phyloP scores from a whole-genome alignment of 352 stramenopile species.

The Phytophthora sansomeana region DNA sequence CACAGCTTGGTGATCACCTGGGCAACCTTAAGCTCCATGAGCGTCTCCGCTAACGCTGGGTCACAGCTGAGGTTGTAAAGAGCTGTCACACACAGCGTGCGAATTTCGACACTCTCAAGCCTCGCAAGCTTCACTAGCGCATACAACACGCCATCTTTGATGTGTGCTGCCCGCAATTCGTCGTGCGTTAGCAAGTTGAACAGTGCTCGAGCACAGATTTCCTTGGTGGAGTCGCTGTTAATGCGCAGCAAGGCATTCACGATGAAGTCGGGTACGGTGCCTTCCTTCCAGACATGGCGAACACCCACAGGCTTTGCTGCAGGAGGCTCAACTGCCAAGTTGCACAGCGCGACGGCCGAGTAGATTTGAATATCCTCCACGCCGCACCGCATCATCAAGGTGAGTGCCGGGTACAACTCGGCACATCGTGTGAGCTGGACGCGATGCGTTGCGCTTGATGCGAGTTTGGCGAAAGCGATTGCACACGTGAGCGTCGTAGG shows the following conservation, averaged over 20 bases:
- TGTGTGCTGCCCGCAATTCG: constrained; percentile 79
- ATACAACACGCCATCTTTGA: constrained; percentile 89
- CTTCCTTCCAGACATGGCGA: constrained; percentile 87
- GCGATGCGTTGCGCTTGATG: constrained; percentile 62
- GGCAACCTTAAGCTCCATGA: constrained; percentile 88
- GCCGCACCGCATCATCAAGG: constrained; percentile 90
- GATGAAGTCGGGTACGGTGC: constrained; percentile 89
- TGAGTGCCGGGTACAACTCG: constrained; percentile 81
- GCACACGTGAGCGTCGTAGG: constrained; percentile 79
- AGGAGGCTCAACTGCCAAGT: constrained; percentile 74
- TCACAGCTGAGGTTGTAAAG: constrained; percentile 90
- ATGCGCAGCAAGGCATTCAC: constrained; percentile 90
- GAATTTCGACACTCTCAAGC: constrained; percentile 85
- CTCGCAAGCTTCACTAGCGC: constrained; percentile 88
- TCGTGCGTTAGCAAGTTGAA: constrained; percentile 90
- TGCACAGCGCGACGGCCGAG: constrained; percentile 88
- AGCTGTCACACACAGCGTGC: constrained; percentile 76
- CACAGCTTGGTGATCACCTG: constrained; percentile 89
- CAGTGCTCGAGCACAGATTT: constrained; percentile 84
- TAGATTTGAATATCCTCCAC: constrained; percentile 91
- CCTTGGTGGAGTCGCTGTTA: constrained; percentile 91
- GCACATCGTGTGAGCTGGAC: constrained; percentile 67
- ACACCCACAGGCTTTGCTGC: constrained; percentile 50
- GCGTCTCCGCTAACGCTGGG: constrained; percentile 65
- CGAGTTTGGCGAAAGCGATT: constrained; percentile 82